Evolutionary conservation across 106 monocot genomes (phyloP).

Genomic region (Posidonia australis): DNA sequence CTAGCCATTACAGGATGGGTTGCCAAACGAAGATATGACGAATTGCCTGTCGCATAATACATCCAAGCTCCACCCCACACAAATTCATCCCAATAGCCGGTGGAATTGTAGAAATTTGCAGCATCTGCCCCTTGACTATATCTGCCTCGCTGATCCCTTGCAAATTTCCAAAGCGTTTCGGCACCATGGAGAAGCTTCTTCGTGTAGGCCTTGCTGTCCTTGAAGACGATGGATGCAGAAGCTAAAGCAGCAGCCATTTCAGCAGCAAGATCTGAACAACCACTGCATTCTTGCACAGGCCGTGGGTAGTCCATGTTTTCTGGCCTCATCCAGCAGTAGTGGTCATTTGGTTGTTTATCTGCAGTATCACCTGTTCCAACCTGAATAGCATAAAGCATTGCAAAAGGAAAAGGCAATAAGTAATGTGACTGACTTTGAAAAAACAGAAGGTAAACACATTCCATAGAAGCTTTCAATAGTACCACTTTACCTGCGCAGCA

Average conservation of each 20-base stretch:
- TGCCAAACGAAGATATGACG: slow-evolving; percentile 49
- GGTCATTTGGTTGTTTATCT: slow-evolving; percentile 50
- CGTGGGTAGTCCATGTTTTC: slow-evolving; percentile 81
- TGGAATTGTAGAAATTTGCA: slow-evolving; percentile 22
- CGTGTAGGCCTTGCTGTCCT: slow-evolving; percentile 69
- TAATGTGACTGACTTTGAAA: too few species aligned
- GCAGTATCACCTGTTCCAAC: slow-evolving; percentile 53
- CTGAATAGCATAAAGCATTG: too few species aligned
- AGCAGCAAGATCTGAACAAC: slow-evolving; percentile 80
- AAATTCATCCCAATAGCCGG: slow-evolving; percentile 74
- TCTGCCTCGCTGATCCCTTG: slow-evolving; percentile 25
- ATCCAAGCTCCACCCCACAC: slow-evolving; percentile 90
- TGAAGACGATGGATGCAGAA: slow-evolving; percentile 82
- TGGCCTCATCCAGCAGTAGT: slow-evolving; percentile 87
- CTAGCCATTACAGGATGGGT: slow-evolving; percentile 63
- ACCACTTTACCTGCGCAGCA: slow-evolving; percentile 50
- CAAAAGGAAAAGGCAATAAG: too few species aligned
- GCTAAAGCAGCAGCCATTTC: slow-evolving; percentile 85
- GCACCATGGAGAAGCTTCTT: slow-evolving; percentile 92
- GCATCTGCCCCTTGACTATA: slow-evolving; percentile 21
- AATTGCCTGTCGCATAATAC: slow-evolving; percentile 78
- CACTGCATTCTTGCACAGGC: slow-evolving; percentile 50
- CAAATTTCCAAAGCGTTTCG: slow-evolving; percentile 51
- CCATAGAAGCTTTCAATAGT: too few species aligned
- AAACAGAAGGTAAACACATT: too few species aligned